A percentile compares a stretch with the other conserved stretches of the same genome.
phyloP scores from a whole-genome alignment of 257 asterid genomes.

The Cordia subcordata region DNA sequence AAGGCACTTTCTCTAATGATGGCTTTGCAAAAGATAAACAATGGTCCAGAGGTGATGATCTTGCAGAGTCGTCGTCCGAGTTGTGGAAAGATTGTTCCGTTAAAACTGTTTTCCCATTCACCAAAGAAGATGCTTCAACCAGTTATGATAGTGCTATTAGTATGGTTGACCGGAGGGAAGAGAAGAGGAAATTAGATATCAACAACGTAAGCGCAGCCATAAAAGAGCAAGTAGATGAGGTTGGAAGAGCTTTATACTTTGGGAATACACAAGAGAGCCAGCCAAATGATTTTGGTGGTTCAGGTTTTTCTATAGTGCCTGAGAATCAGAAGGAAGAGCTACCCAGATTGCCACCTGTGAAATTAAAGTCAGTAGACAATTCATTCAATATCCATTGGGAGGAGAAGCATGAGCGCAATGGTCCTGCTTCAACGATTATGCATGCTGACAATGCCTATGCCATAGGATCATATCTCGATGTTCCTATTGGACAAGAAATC shows the following conservation, averaged over 20 bases:
- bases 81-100: slow-evolving; percentile 13
- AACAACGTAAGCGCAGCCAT: slow-evolving; percentile 9
- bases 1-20: slow-evolving; percentile 6
- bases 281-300: slow-evolving; percentile 12
- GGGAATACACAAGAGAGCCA: slow-evolving; percentile 11
- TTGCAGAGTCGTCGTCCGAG: slow-evolving; percentile 1
- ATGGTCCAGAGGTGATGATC: slow-evolving; percentile 11
- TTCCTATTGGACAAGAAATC: slow-evolving; percentile 25
- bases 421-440: slow-evolving; percentile 14
- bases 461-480: slow-evolving; percentile 28
- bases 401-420: slow-evolving; percentile 27
- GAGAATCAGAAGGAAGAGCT: slow-evolving; percentile 26
- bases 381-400: slow-evolving; percentile 18
- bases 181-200: slow-evolving; percentile 10
- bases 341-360: slow-evolving; percentile 28
- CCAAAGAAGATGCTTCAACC: slow-evolving; percentile 12
- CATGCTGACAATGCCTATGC: slow-evolving; percentile 12
- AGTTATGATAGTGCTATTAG: slow-evolving; percentile 10
- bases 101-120: slow-evolving; percentile 17
- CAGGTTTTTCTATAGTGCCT: slow-evolving; percentile 10
- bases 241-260: slow-evolving; percentile 22
- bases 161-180: slow-evolving; percentile 11
- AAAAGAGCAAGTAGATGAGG: slow-evolving; percentile 23
- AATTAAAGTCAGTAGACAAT: slow-evolving; percentile 22
- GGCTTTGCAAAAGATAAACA: slow-evolving; percentile 1